A percentile compares a stretch with the other conserved stretches of the same genome.
Conservation (phyloP, 2,329 filamentous ascomycete species). For the Ophiostoma montium region DNA sequence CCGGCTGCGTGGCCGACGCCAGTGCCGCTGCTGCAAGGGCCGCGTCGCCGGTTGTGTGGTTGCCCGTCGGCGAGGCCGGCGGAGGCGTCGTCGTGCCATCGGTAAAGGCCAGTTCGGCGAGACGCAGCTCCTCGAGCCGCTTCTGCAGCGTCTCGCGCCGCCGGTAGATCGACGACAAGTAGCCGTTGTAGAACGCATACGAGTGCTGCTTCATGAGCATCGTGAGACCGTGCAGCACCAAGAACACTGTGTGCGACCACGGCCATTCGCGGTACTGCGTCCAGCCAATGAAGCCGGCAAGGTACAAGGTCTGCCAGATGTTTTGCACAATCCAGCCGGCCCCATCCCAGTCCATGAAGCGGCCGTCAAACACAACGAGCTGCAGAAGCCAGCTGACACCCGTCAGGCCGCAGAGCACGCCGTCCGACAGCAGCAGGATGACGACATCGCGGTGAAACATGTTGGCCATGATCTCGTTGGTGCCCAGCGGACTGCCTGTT, state of each 20-base stretch:
- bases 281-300: conserved; percentile 47
- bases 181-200: conserved; percentile 66
- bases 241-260: conserved; percentile 71
- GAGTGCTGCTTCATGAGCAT: conserved; percentile 79
- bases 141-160: conserved; percentile 29
- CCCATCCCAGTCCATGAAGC: conserved; percentile 47
- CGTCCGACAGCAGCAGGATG: conserved; percentile 48
- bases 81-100: neutral
- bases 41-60: neutral
- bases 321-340: conserved; percentile 63
- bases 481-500: conserved; percentile 55
- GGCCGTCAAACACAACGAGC: conserved; percentile 40
- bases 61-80: conserved; percentile 24
- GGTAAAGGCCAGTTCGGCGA: neutral
- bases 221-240: conserved; percentile 57
- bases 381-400: conserved; percentile 54
- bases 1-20: neutral
- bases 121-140: conserved; percentile 25
- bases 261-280: conserved; percentile 62
- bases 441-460: conserved; percentile 46
- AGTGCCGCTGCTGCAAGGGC: conserved; percentile 15
- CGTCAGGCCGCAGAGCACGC: conserved; percentile 52
- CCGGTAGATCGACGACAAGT: conserved; percentile 48
- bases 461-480: conserved; percentile 55
- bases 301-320: conserved; percentile 54